Base-by-base conservation (phyloP, 495 filamentous ascomycete genomes). In the Lophium mytilinum region DNA sequence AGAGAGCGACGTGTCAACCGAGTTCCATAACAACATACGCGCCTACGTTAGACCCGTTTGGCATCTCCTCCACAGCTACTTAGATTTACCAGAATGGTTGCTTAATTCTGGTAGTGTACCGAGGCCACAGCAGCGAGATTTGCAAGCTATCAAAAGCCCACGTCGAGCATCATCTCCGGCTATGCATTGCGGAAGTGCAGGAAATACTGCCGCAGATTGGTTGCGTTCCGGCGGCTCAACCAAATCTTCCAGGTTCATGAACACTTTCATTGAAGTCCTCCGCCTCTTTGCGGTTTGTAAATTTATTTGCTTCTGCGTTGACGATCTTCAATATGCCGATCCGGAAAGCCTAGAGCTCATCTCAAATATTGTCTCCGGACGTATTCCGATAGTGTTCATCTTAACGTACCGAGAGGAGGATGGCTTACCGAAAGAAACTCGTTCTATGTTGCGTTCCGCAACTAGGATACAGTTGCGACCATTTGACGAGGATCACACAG, bases 271-370 rank as follows among this genome's bases (percentile, higher is more conserved):
- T 34, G 89, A 94, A 56, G 82, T 94, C n/a, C 66, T 96, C 50
- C 78, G 86, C 45, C 81, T 89, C 24, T 79, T 96, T 39, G 84
- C 87, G 1, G 77, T 83, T 4, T 83, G 85, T 60, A 88, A 86
- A 62, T 80, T 94, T 65, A 88, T 95, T 37, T 89, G 85, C 63
- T 80, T 94, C 37, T 89, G 83, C 60, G 71, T 95, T 6, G 90
- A 96, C 64, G 90, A 96, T 66, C 73, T 94, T 15, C 89, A 95
- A 62, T 89, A 85, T 66, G 88, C 89, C 15, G 90, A 96, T 63
- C 81, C 87, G 45, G 90, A 96, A 63, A 90, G 85, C 4, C 71
- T 89, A 37, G 88, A 95, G 46, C 72, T 95, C 55, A 82, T 95
- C 21, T 76, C 81, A 51, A 83, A 85, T 61, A 86, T 94, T 40